These are phyloP conservation scores for Trichoderma sp. DNA, from an alignment of 2,329 filamentous ascomycete genomes.

Conservation along the genomic window DNA sequence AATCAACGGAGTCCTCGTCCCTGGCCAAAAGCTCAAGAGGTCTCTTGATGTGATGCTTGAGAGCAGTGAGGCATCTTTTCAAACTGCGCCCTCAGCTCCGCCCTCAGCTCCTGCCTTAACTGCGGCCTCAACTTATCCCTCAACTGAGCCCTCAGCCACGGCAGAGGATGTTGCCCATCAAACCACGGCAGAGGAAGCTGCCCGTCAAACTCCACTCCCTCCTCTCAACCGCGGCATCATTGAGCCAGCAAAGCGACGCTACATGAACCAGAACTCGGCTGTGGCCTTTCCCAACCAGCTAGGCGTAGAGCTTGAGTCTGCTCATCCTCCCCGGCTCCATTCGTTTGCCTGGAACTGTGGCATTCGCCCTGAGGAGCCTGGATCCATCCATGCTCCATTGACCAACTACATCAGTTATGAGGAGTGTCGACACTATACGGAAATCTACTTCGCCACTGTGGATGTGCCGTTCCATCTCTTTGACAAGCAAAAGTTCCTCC, in stretches of 20 bases:
- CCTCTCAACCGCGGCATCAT: neutral
- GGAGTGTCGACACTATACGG: constrained; percentile 19
- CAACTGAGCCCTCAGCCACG: neutral
- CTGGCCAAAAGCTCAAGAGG: neutral
- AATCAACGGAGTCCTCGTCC: too few relatives aligned
- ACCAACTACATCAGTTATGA: neutral
- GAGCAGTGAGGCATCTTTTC: neutral
- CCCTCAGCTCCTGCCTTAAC: neutral
- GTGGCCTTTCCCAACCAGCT: constrained; percentile 26
- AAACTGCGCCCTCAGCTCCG: neutral
- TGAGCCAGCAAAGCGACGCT: constrained; percentile 18
- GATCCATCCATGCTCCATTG: neutral
- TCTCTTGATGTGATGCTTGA: neutral
- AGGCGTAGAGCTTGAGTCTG: constrained; percentile 17
- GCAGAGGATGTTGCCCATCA: neutral
- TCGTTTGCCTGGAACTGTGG: constrained; percentile 28
- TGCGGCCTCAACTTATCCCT: neutral
- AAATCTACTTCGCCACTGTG: constrained; percentile 22
- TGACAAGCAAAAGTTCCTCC: neutral
- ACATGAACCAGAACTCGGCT: constrained; percentile 24
- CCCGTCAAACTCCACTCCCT: neutral
- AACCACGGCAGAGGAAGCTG: neutral
- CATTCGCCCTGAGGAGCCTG: constrained; percentile 21
- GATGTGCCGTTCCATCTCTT: constrained; percentile 23
- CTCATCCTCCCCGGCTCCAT: constrained; percentile 24